phyloP scores from a whole-genome alignment of 1,284 basidiomycete genomes.

The Moesziomyces globuligerus region DNA sequence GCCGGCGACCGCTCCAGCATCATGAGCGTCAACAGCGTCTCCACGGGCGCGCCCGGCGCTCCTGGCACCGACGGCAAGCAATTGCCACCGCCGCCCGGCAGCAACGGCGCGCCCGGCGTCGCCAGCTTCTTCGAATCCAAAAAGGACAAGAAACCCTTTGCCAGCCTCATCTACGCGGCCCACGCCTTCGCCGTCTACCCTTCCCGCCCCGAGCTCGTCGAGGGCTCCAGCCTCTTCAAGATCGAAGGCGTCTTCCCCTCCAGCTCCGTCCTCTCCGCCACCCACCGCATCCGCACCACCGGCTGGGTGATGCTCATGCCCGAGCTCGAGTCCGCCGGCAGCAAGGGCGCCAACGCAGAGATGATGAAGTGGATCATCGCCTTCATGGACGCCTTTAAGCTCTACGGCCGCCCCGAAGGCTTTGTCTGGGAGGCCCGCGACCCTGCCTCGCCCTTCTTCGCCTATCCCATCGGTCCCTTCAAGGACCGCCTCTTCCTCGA shows the following conservation, averaged over 20 bases:
- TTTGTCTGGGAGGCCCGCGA: conserved; percentile 64
- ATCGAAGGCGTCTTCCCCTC: conserved; percentile 62
- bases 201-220: conserved; percentile 64
- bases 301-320: conserved; percentile 69
- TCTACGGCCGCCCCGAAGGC: conserved; percentile 60
- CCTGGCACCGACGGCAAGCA: conserved; percentile 37
- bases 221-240: conserved; percentile 65
- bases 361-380: conserved; percentile 94
- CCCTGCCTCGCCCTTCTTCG: conserved; percentile 70
- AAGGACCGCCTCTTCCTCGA: conserved; percentile 82
- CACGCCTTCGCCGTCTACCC: conserved; percentile 66
- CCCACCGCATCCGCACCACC: conserved; percentile 70
- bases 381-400: conserved; percentile 67
- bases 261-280: conserved; percentile 70
- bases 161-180: conserved; percentile 58
- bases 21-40: conserved; percentile 43
- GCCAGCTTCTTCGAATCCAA: conserved; percentile 65
- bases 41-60: conserved; percentile 27
- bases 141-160: conserved; percentile 64
- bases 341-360: conserved; percentile 74
- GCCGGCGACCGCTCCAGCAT: conserved; percentile 53
- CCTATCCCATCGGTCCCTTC: conserved; percentile 68
- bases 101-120: conserved; percentile 57
- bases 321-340: conserved; percentile 73
- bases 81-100: conserved; percentile 58